Evolutionary conservation across 441 rosid genomes (phyloP).

Genomic region (Kokia cookei): DNA sequence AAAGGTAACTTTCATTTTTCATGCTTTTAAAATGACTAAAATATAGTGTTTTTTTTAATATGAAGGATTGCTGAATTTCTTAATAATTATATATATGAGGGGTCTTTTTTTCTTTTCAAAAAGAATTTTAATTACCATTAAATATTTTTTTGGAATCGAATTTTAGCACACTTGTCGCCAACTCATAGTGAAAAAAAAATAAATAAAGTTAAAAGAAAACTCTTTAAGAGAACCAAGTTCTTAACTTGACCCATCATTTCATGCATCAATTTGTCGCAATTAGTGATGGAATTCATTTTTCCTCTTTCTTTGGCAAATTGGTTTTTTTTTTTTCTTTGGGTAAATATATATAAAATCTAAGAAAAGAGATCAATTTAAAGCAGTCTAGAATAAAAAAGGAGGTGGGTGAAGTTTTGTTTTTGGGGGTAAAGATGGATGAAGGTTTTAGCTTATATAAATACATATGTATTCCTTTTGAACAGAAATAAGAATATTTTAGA

Average conservation of each 20-base stretch:
- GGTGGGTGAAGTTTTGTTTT: neutral
- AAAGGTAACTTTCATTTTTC: constrained; percentile 9
- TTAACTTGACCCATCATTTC: neutral
- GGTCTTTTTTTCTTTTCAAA: neutral
- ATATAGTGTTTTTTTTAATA: neutral
- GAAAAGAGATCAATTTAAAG: constrained; percentile 14
- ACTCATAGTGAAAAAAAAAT: neutral
- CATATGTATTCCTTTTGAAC: constrained; percentile 2
- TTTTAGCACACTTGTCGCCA: neutral
- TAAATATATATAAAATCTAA: neutral
- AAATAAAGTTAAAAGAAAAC: neutral
- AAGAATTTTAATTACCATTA: neutral
- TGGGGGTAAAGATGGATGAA: neutral
- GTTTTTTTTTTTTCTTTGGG: neutral
- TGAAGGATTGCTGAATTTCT: neutral
- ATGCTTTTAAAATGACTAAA: neutral
- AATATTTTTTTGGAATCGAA: neutral
- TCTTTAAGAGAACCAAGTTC: constrained; percentile 7
- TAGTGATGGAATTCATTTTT: neutral
- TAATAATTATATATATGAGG: neutral
- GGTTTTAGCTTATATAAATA: neutral
- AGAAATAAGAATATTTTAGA: neutral
- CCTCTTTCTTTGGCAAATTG: neutral
- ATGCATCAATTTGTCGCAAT: neutral
- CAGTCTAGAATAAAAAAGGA: constrained; percentile 15